These are phyloP conservation scores for Pseudocercospora vitis DNA, from an alignment of 2,329 filamentous ascomycete species.

Conservation along the genomic window DNA sequence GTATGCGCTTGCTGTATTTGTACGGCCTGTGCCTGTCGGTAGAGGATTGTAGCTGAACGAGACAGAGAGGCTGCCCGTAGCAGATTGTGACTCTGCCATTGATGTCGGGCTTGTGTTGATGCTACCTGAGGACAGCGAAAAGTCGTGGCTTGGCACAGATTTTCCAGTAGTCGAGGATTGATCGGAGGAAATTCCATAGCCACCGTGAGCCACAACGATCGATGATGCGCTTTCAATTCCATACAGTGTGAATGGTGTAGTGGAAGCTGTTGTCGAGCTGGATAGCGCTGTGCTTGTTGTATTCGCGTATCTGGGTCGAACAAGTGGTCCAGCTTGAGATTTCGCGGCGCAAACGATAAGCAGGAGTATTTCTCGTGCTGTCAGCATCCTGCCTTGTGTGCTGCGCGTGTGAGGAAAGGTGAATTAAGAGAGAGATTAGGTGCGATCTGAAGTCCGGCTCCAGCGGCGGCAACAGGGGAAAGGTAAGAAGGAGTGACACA, in stretches of 20 bases:
- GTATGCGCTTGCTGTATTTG: not conserved
- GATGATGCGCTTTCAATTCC: not conserved
- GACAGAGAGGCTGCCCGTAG: not conserved
- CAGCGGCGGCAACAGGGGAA: slow-evolving; percentile 21
- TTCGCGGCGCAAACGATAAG: slow-evolving; percentile 17
- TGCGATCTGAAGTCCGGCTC: slow-evolving; percentile 33
- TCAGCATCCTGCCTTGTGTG: slow-evolving; percentile 15
- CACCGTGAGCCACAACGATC: not conserved
- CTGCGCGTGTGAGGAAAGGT: not conserved
- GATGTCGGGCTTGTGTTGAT: not conserved
- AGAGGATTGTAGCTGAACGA: slow-evolving; percentile 15
- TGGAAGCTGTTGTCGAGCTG: slow-evolving; percentile 6
- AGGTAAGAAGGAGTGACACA: slow-evolving; percentile 21
- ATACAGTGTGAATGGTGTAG: not conserved
- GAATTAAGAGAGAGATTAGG: slow-evolving; percentile 21
- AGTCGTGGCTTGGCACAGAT: no score
- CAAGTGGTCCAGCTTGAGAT: slow-evolving; percentile 17
- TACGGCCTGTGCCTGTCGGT: not conserved
- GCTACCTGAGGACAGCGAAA: no score
- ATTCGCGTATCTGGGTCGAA: slow-evolving; percentile 23
- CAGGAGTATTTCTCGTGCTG: slow-evolving; percentile 14
- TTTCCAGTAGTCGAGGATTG: not conserved
- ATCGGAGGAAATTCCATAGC: not conserved
- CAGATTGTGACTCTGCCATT: not conserved
- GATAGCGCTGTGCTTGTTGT: slow-evolving; percentile 1